Evolutionary conservation across 495 filamentous ascomycete species (phyloP), one percentile per base, ranked within the genome.

Genomic region (Staphylotrichum tortipilum): DNA sequence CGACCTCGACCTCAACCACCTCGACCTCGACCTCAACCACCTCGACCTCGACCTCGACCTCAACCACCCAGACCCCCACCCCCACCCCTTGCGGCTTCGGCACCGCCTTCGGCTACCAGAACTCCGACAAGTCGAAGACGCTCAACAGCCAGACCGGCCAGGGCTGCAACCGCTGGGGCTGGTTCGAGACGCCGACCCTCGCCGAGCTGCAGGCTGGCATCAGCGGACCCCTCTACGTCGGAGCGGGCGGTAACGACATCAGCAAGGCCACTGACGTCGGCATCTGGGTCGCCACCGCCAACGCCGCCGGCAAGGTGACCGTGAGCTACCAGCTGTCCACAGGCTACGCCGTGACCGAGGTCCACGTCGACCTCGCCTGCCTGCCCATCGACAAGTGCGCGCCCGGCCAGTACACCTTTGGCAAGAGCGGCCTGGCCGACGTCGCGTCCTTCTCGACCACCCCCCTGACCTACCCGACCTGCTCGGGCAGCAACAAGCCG

Each of bases 171-270:
- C 46, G 57, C 0, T 60, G 57, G 60, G 60, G 60, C 0, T 63
- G 60, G 60, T 63, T 56, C 49, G 11, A 35, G 18, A 56, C 47
- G 1, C 57, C 57, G 6, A 58, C 57, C 14, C 21, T 54, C 14
- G 47, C 57, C 17, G 41, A 55, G 24, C 49, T 63, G n/a, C 50
- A 53, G 21, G 29, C 17, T 14, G 51, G 57, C 50, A 57, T 60
- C 50, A 44, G 29, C 44, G 61, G 61, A 4, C 17, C 38, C 10
- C 47, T 64, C 7, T 55, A 56, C 44, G 52, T 62, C 21, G 61
- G 61, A 34, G 61, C 61, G 8, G 61, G 61, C 24, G 30, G 37
- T 29, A 62, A 64, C 56, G 56, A 62, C 54, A 51, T 64, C 50
- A 53, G 26, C 54, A 58, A 60, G 24, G 59, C 50, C 8, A 46